A percentile compares a stretch with the other conserved stretches of the same genome.
phyloP scores from a whole-genome alignment of 2,329 filamentous ascomycete genomes.

The Stagonosporopsis vannaccii region DNA sequence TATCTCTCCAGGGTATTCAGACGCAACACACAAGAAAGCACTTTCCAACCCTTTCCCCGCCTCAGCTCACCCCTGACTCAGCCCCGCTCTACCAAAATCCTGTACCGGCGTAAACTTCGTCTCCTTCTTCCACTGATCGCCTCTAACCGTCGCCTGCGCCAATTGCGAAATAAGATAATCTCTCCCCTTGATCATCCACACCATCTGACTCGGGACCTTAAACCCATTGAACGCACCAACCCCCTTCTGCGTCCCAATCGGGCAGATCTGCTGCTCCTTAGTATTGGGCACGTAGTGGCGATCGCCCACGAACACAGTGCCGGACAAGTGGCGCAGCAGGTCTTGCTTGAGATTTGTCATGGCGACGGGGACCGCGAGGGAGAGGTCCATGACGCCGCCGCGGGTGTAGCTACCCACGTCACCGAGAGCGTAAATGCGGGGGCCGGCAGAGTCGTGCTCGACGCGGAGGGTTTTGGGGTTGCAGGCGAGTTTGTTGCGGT shows the following conservation, averaged over 20 bases:
- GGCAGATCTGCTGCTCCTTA: conserved; percentile 46
- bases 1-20: conserved; percentile 9
- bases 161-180: conserved; percentile 49
- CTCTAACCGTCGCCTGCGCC: conserved; percentile 37
- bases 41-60: background rate
- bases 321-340: conserved; percentile 46
- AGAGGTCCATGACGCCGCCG: conserved; percentile 55
- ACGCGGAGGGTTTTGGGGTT: conserved; percentile 60
- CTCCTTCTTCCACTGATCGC: conserved; percentile 46
- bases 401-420: conserved; percentile 57
- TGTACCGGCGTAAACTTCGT: conserved; percentile 44
- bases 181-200: conserved; percentile 54
- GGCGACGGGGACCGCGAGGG: conserved; percentile 52
- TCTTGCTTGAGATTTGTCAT: conserved; percentile 58
- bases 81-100: conserved; percentile 29
- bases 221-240: conserved; percentile 49
- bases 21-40: background rate
- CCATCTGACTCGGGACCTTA: conserved; percentile 50
- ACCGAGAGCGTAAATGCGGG: conserved; percentile 58
- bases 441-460: conserved; percentile 51
- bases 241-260: conserved; percentile 48
- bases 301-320: conserved; percentile 37
- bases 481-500: conserved; percentile 57
- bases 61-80: conserved; percentile 27
- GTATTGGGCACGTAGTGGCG: conserved; percentile 41